Conservation (phyloP, 306 rosid species). For the Fragaria ananassa region DNA sequence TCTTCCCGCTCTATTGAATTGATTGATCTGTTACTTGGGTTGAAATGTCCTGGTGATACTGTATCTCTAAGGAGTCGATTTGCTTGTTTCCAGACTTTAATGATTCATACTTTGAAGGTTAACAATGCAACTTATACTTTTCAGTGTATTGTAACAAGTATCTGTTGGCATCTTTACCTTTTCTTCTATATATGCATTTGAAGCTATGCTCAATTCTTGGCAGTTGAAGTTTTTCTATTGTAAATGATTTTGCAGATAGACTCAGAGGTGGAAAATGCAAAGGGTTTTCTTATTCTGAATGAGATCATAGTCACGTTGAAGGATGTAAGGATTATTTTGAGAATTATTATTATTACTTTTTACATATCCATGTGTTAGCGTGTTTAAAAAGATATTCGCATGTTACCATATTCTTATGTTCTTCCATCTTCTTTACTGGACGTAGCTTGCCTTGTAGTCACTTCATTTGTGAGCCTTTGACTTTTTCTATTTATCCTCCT, state of each 20-base stretch:
- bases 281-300: conserved; percentile 81
- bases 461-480: neutral
- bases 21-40: conserved; percentile 54
- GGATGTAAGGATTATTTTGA: conserved; percentile 54
- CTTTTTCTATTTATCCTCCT: neutral
- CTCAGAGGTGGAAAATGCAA: conserved; percentile 62
- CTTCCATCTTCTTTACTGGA: neutral
- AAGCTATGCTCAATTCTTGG: neutral
- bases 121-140: neutral
- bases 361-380: neutral
- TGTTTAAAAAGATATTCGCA: neutral
- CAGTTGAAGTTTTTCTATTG: conserved; percentile 4
- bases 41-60: conserved; percentile 55
- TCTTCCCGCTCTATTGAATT: conserved; percentile 55
- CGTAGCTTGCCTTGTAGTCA: neutral
- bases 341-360: conserved; percentile 1
- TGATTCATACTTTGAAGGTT: conserved; percentile 76
- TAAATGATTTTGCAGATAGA: conserved; percentile 51
- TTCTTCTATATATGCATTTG: neutral
- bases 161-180: neutral
- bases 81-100: conserved; percentile 56
- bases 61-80: conserved; percentile 60
- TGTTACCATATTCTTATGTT: neutral
- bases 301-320: conserved; percentile 75
- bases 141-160: neutral